Evolutionary conservation across 306 rosid genomes (phyloP).

Genomic region (Bauhinia variegata): DNA sequence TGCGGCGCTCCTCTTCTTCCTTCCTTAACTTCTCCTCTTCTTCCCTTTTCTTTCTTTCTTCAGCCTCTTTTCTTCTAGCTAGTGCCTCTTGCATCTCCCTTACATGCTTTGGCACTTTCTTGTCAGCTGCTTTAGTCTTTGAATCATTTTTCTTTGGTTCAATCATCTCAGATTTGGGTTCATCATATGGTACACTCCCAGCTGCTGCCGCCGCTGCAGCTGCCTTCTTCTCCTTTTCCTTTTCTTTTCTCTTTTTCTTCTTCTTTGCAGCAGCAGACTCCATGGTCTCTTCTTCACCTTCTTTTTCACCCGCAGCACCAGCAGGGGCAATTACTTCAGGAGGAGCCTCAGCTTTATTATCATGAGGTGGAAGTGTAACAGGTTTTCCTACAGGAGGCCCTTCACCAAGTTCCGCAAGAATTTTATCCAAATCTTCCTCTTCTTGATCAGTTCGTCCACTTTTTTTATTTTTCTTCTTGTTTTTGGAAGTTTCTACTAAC

Average conservation of each 20-base stretch:
- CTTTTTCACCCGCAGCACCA: constrained; percentile 62
- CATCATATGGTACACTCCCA: constrained; percentile 43
- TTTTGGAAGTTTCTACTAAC: constrained; percentile 68
- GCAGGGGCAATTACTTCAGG: constrained; percentile 49
- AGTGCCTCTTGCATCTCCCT: constrained; percentile 98
- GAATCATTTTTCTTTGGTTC: constrained; percentile 74
- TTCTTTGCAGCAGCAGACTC: constrained; percentile 97
- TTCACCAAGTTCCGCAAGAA: constrained; percentile 96
- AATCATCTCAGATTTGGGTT: constrained; percentile 45
- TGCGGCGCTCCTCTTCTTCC: constrained; percentile 84
- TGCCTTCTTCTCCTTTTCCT: constrained; percentile 77
- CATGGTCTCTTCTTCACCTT: constrained; percentile 73
- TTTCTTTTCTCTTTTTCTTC: constrained; percentile 91
- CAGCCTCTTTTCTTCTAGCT: constrained; percentile 84
- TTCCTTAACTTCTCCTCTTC: constrained; percentile 84
- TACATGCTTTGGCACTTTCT: constrained; percentile 97
- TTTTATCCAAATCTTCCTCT: constrained; percentile 93
- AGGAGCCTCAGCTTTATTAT: constrained; percentile 59
- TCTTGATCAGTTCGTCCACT: constrained; percentile 92
- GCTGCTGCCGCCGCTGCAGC: constrained; percentile 60
- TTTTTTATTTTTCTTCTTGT: constrained; percentile 92
- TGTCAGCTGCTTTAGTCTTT: constrained; percentile 74
- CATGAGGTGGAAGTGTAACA: constrained; percentile 48
- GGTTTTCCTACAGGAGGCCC: constrained; percentile 48
- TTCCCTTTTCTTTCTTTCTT: constrained; percentile 78